phyloP scores from a whole-genome alignment of 2,329 filamentous ascomycete genomes.

The Sporothrix dimorphospora region DNA sequence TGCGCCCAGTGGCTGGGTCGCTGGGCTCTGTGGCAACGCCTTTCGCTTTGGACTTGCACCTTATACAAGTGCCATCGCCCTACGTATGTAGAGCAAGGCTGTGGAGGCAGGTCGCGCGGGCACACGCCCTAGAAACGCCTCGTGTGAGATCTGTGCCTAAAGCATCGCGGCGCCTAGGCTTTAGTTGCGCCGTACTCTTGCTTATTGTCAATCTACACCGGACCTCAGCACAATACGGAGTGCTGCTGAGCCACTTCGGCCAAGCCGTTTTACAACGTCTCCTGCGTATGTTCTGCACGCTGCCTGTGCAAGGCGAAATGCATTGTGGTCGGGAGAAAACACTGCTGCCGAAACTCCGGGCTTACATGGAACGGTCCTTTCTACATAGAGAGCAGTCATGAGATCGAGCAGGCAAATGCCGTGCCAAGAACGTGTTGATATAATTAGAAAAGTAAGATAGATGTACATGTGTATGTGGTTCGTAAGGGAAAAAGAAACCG shows the following conservation, averaged over 20 bases:
- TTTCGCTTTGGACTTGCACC: neutral
- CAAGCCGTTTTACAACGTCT: neutral
- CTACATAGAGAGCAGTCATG: neutral
- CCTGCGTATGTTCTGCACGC: neutral
- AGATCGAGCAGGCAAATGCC: neutral
- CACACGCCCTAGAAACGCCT: neutral
- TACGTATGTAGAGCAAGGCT: neutral
- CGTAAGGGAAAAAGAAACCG: neutral
- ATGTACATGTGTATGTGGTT: neutral
- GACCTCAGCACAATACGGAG: neutral
- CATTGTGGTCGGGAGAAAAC: neutral
- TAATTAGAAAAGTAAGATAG: slow-evolving; percentile 8
- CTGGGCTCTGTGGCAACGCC: neutral
- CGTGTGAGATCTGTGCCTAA: neutral
- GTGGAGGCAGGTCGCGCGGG: neutral
- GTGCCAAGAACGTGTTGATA: neutral
- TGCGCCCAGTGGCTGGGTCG: neutral
- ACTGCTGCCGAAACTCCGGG: slow-evolving; percentile 3
- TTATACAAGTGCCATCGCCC: neutral
- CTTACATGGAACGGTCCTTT: neutral
- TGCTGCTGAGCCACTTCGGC: slow-evolving; percentile 1
- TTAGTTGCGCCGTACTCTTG: neutral
- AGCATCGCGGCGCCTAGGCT: neutral
- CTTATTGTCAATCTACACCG: neutral
- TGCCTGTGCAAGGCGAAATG: neutral